Percentiles rank a stretch among this genome's conserved stretches.
These are phyloP conservation scores for Ricinus communis DNA, from an alignment of 345 rosid genomes.

Conservation along the genomic window DNA sequence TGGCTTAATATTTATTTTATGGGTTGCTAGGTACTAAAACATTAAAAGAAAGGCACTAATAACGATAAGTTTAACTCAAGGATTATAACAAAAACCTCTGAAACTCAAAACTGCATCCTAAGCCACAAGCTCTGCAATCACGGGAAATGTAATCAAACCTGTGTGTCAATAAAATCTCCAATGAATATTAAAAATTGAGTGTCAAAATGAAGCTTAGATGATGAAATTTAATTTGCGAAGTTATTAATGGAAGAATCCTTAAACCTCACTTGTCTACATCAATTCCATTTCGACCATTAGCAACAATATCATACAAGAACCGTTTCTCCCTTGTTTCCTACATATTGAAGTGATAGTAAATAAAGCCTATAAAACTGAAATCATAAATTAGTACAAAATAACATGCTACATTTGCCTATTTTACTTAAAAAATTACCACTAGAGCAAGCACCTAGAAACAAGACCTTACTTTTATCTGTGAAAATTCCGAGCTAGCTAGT, in stretches of 20 bases:
- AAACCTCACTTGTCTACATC: constrained; percentile 78
- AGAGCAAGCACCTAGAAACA: constrained; percentile 4
- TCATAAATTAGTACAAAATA: constrained; percentile 7
- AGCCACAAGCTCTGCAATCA: constrained; percentile 89
- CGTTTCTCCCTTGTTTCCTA: constrained; percentile 62
- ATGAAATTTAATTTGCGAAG: constrained; percentile 7
- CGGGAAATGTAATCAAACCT: constrained; percentile 97
- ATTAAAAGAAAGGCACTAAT: neutral
- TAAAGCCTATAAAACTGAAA: constrained; percentile 9
- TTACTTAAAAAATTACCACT: constrained; percentile 6
- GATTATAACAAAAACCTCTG: constrained; percentile 53
- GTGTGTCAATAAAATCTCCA: constrained; percentile 15
- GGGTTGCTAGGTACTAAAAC: constrained; percentile 1
- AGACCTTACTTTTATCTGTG: constrained; percentile 52
- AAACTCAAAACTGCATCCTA: constrained; percentile 83
- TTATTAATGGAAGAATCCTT: constrained; percentile 8
- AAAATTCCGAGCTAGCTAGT: constrained; percentile 65
- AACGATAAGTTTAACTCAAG: constrained; percentile 8
- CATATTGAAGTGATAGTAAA: constrained; percentile 10
- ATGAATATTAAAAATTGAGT: neutral
- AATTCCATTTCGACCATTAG: constrained; percentile 95
- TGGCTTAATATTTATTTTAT: neutral
- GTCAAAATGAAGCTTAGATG: constrained; percentile 6
- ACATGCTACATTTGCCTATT: constrained; percentile 14
- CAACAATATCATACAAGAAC: constrained; percentile 92